Conservation (phyloP, 2,329 filamentous ascomycete genomes). For the Colletotrichum nymphaeae region DNA sequence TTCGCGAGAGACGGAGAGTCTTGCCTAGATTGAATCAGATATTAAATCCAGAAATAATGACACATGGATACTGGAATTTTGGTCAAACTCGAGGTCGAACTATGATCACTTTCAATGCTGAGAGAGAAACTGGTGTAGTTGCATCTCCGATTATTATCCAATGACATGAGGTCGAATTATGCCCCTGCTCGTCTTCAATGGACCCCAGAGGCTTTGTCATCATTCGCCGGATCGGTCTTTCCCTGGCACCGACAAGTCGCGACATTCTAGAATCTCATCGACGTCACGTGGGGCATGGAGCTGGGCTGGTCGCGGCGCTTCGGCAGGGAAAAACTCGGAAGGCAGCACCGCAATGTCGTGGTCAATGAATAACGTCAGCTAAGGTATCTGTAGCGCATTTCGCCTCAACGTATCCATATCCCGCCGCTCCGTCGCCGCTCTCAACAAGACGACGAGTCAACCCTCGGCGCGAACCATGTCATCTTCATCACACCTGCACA, state of each 20-base stretch:
- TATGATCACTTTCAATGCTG: neutral
- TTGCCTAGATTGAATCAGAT: neutral
- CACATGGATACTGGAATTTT: too few relatives aligned
- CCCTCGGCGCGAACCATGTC: constrained; percentile 18
- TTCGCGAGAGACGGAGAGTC: neutral
- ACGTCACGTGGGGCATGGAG: constrained; percentile 17
- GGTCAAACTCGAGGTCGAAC: neutral
- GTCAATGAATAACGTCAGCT: constrained; percentile 34
- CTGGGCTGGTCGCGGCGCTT: constrained; percentile 18
- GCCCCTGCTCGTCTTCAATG: neutral
- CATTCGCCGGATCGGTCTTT: constrained; percentile 16
- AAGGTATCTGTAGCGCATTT: constrained; percentile 10
- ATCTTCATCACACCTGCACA: constrained; percentile 18
- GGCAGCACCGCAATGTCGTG: constrained; percentile 20
- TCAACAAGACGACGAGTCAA: constrained; percentile 26
- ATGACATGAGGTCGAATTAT: neutral
- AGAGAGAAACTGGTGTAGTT: neutral
- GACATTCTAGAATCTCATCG: constrained; percentile 6
- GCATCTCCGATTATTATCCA: constrained; percentile 10
- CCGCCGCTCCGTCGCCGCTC: constrained; percentile 25
- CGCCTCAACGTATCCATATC: constrained; percentile 35
- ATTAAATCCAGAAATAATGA: too few relatives aligned
- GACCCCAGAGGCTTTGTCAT: neutral
- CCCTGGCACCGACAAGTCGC: neutral
- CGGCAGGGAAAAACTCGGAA: constrained; percentile 36